Evolutionary conservation across 1,284 basidiomycete species (phyloP).

Genomic region (Rhodotorula mucilaginosa): DNA sequence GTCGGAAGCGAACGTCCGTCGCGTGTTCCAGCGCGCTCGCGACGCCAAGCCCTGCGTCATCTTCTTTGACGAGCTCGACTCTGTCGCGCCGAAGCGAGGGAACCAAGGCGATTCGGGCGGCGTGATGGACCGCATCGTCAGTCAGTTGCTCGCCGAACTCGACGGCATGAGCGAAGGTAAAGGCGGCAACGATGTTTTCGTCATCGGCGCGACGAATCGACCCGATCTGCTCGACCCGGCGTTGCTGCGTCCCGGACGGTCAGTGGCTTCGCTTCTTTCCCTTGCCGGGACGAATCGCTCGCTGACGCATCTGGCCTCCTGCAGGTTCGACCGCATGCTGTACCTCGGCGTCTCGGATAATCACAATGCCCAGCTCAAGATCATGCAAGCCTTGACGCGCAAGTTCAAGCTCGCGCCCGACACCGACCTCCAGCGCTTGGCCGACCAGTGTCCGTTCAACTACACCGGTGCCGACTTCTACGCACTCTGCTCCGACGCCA

Average conservation of each 20-base stretch:
- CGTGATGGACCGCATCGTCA: slow-evolving; percentile 54
- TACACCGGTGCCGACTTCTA: slow-evolving; percentile 98
- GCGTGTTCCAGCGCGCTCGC: slow-evolving; percentile 52
- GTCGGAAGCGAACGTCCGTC: slow-evolving; percentile 53
- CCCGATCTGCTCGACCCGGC: slow-evolving; percentile 54
- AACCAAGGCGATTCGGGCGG: slow-evolving; percentile 55
- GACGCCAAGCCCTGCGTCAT: slow-evolving; percentile 54
- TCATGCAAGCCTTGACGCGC: slow-evolving; percentile 84
- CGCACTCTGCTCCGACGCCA: slow-evolving; percentile 92
- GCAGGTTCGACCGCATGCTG: slow-evolving; percentile 92
- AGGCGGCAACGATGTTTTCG: slow-evolving; percentile 52
- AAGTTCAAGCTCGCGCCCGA: slow-evolving; percentile 80
- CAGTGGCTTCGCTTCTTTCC: neutral
- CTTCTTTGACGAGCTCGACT: slow-evolving; percentile 55
- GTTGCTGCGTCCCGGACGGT: slow-evolving; percentile 51
- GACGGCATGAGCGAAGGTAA: slow-evolving; percentile 52
- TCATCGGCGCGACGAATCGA: slow-evolving; percentile 54
- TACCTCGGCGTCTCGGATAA: slow-evolving; percentile 91
- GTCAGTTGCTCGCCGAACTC: slow-evolving; percentile 52
- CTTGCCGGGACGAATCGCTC: neutral
- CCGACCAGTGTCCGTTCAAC: slow-evolving; percentile 81
- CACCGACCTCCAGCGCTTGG: slow-evolving; percentile 66
- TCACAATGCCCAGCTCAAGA: slow-evolving; percentile 80
- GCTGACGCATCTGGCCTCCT: neutral
- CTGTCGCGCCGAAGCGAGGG: slow-evolving; percentile 53